Percentiles rank a stretch among this genome's conserved stretches.
Evolutionary conservation across 2,329 filamentous ascomycete species (phyloP).

Genomic region (Nemania bipapillata): DNA sequence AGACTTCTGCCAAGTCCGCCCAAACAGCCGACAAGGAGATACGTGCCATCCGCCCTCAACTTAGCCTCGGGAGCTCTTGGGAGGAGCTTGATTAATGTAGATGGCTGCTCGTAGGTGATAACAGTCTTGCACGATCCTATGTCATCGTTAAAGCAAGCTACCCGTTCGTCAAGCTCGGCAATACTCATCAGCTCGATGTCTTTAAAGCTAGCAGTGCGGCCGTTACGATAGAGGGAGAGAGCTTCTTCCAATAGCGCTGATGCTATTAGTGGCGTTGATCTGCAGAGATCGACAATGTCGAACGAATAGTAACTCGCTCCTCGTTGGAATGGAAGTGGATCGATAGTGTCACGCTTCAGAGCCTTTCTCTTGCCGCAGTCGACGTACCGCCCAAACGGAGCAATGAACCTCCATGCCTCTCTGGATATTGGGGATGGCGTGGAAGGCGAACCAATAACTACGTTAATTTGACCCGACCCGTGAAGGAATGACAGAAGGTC

Average conservation of each 20-base stretch:
- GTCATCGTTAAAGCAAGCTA: too few species aligned
- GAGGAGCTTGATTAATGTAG: neutral
- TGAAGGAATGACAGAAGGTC: too few species aligned
- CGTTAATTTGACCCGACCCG: neutral
- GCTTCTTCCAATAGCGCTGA: too few species aligned
- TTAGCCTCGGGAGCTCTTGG: neutral
- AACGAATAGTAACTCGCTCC: neutral
- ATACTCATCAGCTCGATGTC: too few species aligned
- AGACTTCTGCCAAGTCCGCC: constrained; percentile 52
- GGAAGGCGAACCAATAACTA: neutral
- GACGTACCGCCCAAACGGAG: neutral
- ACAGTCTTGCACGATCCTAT: too few species aligned
- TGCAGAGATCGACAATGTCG: neutral
- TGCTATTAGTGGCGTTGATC: too few species aligned
- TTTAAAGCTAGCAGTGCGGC: too few species aligned
- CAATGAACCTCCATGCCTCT: neutral
- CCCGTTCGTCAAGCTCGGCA: neutral
- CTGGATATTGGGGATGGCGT: neutral
- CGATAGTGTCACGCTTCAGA: neutral
- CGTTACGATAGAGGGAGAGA: too few species aligned
- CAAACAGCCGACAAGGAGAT: constrained; percentile 52
- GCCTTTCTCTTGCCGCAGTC: neutral
- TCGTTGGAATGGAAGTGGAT: neutral
- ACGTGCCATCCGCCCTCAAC: constrained; percentile 22
- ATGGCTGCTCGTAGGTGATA: neutral